phyloP scores from a whole-genome alignment of 192 early-diverging fungal species.

The Backusella mclennaniae region DNA sequence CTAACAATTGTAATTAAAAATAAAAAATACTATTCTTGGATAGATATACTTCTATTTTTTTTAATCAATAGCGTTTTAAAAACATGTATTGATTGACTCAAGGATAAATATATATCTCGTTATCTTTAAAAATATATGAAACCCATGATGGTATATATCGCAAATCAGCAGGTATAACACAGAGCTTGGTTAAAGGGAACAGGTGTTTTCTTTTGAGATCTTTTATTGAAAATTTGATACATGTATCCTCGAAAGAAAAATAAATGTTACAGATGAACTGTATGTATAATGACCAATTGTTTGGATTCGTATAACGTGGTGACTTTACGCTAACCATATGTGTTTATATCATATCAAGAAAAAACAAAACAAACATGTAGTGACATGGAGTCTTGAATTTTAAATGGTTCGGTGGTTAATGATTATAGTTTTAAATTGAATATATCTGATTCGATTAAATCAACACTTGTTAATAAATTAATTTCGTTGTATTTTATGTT shows the following conservation, averaged over 20 bases:
- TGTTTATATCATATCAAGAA: slow-evolving; percentile 2
- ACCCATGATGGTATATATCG: not conserved
- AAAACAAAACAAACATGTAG: not conserved
- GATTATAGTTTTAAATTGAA: not conserved
- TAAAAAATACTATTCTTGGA: not conserved
- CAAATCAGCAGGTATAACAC: not conserved
- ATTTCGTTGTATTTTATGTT: not conserved
- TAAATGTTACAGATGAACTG: not conserved
- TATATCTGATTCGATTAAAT: not conserved
- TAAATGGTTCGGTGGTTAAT: not conserved
- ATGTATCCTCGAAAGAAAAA: not conserved
- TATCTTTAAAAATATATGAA: not conserved
- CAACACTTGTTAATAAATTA: not conserved
- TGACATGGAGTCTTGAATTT: not conserved
- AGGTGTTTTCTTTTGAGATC: not conserved
- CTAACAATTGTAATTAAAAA: not conserved
- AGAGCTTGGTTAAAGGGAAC: not conserved
- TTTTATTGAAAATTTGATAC: not conserved
- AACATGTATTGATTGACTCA: not conserved
- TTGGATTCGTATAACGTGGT: not conserved
- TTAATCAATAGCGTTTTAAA: not conserved
- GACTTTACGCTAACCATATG: not conserved
- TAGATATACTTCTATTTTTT: not conserved
- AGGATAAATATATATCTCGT: not conserved
- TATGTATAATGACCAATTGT: slow-evolving; percentile 3